Conservation (phyloP, 2,329 filamentous ascomycete genomes). For the Scortechinia acanthostroma region DNA sequence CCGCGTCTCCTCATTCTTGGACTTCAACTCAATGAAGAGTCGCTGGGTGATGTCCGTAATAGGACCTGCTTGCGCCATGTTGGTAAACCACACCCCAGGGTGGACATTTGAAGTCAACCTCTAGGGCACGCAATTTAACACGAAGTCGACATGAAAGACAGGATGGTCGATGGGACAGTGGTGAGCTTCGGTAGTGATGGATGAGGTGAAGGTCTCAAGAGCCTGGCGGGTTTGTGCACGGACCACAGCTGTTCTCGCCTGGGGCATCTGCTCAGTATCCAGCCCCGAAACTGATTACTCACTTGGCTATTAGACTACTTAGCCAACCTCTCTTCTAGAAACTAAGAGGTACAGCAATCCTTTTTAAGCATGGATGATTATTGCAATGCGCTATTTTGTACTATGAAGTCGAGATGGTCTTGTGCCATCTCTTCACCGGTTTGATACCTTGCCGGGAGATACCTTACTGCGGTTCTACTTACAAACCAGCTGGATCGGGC, state of each 20-base stretch:
- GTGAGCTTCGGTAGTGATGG: neutral
- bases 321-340: too few relatives aligned
- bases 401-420: too few relatives aligned
- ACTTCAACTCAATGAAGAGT: slow-evolving; percentile 47
- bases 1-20: slow-evolving; percentile 39
- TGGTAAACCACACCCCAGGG: slow-evolving; percentile 22
- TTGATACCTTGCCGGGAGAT: too few relatives aligned
- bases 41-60: slow-evolving; percentile 38
- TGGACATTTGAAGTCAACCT: slow-evolving; percentile 26
- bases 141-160: slow-evolving; percentile 7
- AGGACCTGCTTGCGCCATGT: slow-evolving; percentile 30
- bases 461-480: too few relatives aligned
- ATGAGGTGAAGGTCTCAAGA: neutral
- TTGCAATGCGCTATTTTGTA: too few relatives aligned
- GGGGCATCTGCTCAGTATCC: neutral
- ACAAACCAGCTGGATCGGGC: too few relatives aligned
- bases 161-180: neutral
- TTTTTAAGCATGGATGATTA: too few relatives aligned
- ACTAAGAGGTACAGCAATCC: too few relatives aligned
- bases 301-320: too few relatives aligned
- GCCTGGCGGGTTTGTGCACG: slow-evolving; percentile 11
- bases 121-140: slow-evolving; percentile 16
- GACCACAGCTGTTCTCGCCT: slow-evolving; percentile 8
- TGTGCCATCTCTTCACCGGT: too few relatives aligned
- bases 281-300: too few relatives aligned